Evolutionary conservation across 164 flowering plant species (phyloP).

Genomic region (Piper betle): DNA sequence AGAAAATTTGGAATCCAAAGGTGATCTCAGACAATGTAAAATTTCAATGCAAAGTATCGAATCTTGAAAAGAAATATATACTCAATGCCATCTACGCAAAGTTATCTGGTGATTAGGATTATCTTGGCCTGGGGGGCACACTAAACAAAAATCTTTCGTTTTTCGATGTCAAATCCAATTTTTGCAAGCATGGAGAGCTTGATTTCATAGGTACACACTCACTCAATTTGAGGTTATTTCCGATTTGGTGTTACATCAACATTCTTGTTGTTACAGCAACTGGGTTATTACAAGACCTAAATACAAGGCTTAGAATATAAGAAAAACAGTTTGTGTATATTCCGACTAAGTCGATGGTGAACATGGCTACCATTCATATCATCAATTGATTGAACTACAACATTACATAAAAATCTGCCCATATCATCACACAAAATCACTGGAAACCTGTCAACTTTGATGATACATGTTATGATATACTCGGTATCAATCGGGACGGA

Average conservation of each 20-base stretch:
- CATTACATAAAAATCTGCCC: neutral
- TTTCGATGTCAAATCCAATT: conserved; percentile 65
- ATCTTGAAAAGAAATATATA: too few relatives aligned
- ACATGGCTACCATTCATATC: too few relatives aligned
- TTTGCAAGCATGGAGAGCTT: conserved; percentile 53
- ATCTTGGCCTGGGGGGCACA: conserved; percentile 72
- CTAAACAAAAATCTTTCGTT: conserved; percentile 64
- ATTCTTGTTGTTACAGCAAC: conserved; percentile 54
- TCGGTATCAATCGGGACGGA: too few relatives aligned
- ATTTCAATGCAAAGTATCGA: too few relatives aligned
- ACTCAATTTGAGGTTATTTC: conserved; percentile 54
- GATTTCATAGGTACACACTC: conserved; percentile 28
- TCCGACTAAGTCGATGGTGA: too few relatives aligned
- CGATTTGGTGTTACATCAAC: conserved; percentile 63
- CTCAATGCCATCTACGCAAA: conserved; percentile 34
- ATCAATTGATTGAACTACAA: neutral
- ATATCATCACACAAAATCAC: neutral
- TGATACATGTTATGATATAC: neutral
- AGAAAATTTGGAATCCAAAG: too few relatives aligned
- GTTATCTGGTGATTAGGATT: conserved; percentile 58
- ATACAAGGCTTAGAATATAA: too few relatives aligned
- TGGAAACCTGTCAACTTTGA: neutral
- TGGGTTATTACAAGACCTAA: too few relatives aligned
- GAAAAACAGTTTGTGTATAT: too few relatives aligned
- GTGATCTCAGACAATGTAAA: too few relatives aligned